Base-by-base conservation (phyloP, 805 yeast genomes). In the Wickerhamomyces silvicola region DNA sequence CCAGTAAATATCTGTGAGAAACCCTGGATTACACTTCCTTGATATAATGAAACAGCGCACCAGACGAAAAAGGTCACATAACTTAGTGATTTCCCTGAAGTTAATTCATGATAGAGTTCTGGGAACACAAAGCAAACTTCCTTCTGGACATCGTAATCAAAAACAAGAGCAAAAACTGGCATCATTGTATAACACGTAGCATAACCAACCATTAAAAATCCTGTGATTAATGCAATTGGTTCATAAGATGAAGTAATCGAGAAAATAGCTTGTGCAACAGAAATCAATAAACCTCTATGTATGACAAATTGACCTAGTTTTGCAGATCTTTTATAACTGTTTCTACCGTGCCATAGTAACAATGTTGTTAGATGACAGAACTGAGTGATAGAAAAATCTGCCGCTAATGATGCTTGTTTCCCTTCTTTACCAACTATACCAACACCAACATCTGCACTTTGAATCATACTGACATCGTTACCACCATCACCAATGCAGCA, bases 401-500 rank as follows among this genome's bases (percentile, higher is more conserved):
- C 97, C 5, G 97, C 95, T 32, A 92, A 64, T 1, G 96, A 86
- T 0, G 98, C 98, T 57, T 92, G 99, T 41, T 81, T 81, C 22
- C 99, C 99, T 56, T 92, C 99, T 57, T 92, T 92, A 22, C 99
- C 99, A 14, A 92, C 98, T 44, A 92, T 92, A 35, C 99, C 99
- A 18, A 92, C 95, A 38, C 99, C 99, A 8, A 92, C 96, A 62
- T 94, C 96, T 1, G 99, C 98, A 44, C 94, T 81, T 60, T 92
- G 98, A 44, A 92, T 92, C 99, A 92, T 92, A 47, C 94, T 83
- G 21, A 92, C 99, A 59, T 92, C 99, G 51, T 92, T 92, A 48
- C 99, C 99, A 49, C 99, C 99, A 59, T 92, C 99, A 35, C 99
- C 99, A 45, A 92, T 94, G 52, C 97, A 92, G 44, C 97, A 90